These are phyloP conservation scores for Wallacemonas rigidus DNA, from an alignment of 208 protist genomes.

Conservation along the genomic window DNA sequence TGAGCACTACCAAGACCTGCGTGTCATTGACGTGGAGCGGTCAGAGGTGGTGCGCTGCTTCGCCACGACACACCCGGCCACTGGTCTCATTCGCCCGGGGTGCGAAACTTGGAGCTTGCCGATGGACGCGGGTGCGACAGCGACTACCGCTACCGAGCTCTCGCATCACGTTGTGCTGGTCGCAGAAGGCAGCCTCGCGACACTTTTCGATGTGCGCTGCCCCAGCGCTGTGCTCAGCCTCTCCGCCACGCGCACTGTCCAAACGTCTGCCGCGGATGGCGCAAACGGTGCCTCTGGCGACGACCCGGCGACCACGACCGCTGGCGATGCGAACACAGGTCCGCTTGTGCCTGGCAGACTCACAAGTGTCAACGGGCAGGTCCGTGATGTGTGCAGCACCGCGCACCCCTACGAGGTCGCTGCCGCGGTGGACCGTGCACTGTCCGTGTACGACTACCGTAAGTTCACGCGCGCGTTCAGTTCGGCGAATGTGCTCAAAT, in stretches of 20 bases:
- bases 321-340: neutral
- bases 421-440: slow-evolving; percentile 57
- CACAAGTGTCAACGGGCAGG: slow-evolving; percentile 45
- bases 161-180: slow-evolving; percentile 47
- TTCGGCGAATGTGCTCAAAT: slow-evolving; percentile 79
- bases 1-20: slow-evolving; percentile 70
- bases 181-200: slow-evolving; percentile 69
- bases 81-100: slow-evolving; percentile 43
- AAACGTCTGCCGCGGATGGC: neutral
- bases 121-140: neutral
- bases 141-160: neutral
- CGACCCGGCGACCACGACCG: slow-evolving; percentile 1
- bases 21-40: slow-evolving; percentile 48
- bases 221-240: slow-evolving; percentile 49
- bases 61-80: slow-evolving; percentile 70
- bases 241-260: neutral
- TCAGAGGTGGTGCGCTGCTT: slow-evolving; percentile 50
- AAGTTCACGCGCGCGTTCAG: slow-evolving; percentile 71
- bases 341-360: slow-evolving; percentile 53
- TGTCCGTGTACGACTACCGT: slow-evolving; percentile 78
- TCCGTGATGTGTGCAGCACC: slow-evolving; percentile 62
- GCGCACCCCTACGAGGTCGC: slow-evolving; percentile 63
- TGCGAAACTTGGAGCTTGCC: slow-evolving; percentile 19
- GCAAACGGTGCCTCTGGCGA: neutral
- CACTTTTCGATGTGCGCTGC: slow-evolving; percentile 73